Conservation (phyloP, 2,329 filamentous ascomycete species). For the Aspergillus jensenii region DNA sequence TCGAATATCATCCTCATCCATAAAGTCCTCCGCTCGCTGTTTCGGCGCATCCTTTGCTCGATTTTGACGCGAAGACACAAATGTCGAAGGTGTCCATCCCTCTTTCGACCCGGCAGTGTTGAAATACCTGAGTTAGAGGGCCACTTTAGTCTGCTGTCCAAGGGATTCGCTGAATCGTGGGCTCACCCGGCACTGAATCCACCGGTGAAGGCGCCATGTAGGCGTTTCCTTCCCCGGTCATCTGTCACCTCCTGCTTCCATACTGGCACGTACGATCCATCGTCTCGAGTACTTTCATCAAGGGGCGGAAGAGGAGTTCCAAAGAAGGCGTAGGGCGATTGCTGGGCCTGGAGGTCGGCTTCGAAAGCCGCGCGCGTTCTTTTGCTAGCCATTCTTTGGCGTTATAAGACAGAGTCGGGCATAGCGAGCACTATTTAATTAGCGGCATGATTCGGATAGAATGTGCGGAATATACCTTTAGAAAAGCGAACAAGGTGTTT, state of each 20-base stretch:
- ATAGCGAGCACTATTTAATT: slow-evolving; percentile 3
- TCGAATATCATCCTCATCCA: slow-evolving; percentile 94
- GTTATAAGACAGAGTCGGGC: background rate
- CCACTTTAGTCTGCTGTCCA: slow-evolving; percentile 34
- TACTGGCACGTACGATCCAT: slow-evolving; percentile 88
- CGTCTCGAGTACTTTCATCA: slow-evolving; percentile 75
- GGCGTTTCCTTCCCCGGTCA: slow-evolving; percentile 81
- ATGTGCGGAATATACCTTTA: background rate
- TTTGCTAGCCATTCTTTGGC: slow-evolving; percentile 69
- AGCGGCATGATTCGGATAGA: background rate
- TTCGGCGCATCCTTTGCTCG: slow-evolving; percentile 67
- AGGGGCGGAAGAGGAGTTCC: slow-evolving; percentile 81
- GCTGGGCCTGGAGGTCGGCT: slow-evolving; percentile 64
- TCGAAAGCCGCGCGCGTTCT: slow-evolving; percentile 77
- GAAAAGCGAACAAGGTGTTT: background rate
- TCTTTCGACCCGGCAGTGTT: slow-evolving; percentile 98
- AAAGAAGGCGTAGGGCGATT: slow-evolving; percentile 74
- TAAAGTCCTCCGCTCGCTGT: slow-evolving; percentile 83
- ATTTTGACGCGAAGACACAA: slow-evolving; percentile 83
- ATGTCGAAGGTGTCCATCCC: slow-evolving; percentile 90
- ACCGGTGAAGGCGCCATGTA: slow-evolving; percentile 95
- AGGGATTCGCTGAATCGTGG: slow-evolving; percentile 28
- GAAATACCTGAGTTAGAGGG: slow-evolving; percentile 69
- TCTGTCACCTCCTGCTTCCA: slow-evolving; percentile 99
- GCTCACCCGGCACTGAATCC: slow-evolving; percentile 92